Evolutionary conservation across 2,329 filamentous ascomycete genomes (phyloP).

Genomic region (Chaetomium sp.): DNA sequence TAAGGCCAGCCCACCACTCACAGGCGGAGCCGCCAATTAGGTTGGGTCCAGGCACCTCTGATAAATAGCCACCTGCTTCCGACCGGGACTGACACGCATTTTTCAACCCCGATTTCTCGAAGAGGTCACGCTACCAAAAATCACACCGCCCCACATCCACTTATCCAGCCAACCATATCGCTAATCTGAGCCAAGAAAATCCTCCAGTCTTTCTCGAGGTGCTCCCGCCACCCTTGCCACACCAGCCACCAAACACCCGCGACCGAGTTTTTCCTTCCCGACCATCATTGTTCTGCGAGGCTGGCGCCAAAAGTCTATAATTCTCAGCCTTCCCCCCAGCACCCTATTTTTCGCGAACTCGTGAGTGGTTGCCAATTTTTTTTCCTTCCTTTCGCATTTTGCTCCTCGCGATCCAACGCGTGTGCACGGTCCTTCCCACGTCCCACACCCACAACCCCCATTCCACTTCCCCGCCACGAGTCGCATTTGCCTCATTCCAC

Average conservation of each 20-base stretch:
- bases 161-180: constrained; percentile 28
- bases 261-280: constrained; percentile 32
- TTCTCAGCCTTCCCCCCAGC: constrained; percentile 38
- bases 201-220: neutral
- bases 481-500: neutral
- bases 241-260: constrained; percentile 13
- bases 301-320: constrained; percentile 35
- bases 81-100: constrained; percentile 41
- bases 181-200: neutral
- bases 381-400: constrained; percentile 40
- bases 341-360: constrained; percentile 31
- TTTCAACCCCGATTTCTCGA: constrained; percentile 38
- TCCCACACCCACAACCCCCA: constrained; percentile 17
- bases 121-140: constrained; percentile 32
- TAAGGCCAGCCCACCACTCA: constrained; percentile 34
- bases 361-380: constrained; percentile 37
- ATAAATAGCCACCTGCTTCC: constrained; percentile 45
- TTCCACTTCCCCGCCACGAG: constrained; percentile 12
- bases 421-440: constrained; percentile 33
- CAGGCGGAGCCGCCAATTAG: constrained; percentile 31
- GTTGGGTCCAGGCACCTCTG: constrained; percentile 22
- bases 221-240: constrained; percentile 1
- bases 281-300: constrained; percentile 34
- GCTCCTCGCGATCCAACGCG: constrained; percentile 37
- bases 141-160: constrained; percentile 15